Conservation (phyloP, 2,329 filamentous ascomycete species). For the Verticillium albo-atrum region DNA sequence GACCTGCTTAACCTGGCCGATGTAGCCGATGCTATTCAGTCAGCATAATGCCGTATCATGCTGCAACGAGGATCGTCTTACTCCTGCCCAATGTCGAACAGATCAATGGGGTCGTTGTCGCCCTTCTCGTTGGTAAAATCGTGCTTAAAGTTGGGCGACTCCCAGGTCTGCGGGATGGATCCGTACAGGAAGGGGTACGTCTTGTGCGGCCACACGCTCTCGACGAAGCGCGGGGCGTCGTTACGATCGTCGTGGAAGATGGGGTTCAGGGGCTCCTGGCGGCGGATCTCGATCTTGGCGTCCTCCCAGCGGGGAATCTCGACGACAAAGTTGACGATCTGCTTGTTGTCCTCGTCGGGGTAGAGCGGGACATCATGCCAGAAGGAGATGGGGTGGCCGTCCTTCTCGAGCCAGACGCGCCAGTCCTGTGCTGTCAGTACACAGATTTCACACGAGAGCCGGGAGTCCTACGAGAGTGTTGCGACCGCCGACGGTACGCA, state of each 20-base stretch:
- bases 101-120: conserved; percentile 37
- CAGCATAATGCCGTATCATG: neutral
- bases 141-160: conserved; percentile 34
- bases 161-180: conserved; percentile 40
- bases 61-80: conserved; percentile 9
- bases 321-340: conserved; percentile 32
- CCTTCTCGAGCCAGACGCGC: conserved; percentile 33
- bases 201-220: conserved; percentile 38
- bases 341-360: conserved; percentile 25
- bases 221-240: conserved; percentile 30
- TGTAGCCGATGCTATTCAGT: conserved; percentile 18
- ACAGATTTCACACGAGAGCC: neutral
- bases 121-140: conserved; percentile 29
- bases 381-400: conserved; percentile 33
- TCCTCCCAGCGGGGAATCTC: conserved; percentile 38
- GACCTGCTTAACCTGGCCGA: conserved; percentile 35
- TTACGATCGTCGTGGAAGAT: conserved; percentile 36
- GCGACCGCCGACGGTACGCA: conserved; percentile 29
- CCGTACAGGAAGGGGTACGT: conserved; percentile 38
- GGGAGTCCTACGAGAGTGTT: conserved; percentile 27
- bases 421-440: conserved; percentile 24
- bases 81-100: conserved; percentile 33
- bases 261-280: conserved; percentile 34
- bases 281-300: conserved; percentile 33
- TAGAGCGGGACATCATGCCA: conserved; percentile 38